Conservation (phyloP, 352 stramenopile genomes). For the Aphanomyces euteiches region DNA sequence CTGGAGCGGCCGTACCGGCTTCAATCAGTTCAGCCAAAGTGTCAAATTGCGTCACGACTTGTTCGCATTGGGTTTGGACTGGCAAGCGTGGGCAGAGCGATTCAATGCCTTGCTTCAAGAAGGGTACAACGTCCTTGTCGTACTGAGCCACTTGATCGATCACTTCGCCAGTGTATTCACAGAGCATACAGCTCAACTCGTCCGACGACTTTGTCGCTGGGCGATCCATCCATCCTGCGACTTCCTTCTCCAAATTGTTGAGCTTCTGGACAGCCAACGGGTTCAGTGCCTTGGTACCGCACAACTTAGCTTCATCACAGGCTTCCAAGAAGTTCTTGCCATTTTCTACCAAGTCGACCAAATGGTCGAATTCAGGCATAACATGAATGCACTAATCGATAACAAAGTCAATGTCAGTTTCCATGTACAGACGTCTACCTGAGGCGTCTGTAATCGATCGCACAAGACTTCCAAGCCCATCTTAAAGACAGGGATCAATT, state of each 20-base stretch:
- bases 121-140: slow-evolving; percentile 14
- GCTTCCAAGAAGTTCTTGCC: slow-evolving; percentile 19
- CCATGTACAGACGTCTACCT: neutral
- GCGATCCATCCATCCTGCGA: neutral
- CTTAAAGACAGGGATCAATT: slow-evolving; percentile 3
- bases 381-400: neutral
- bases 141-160: slow-evolving; percentile 2
- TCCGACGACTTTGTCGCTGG: neutral
- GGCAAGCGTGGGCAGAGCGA: slow-evolving; percentile 15
- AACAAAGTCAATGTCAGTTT: neutral
- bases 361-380: slow-evolving; percentile 1
- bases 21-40: slow-evolving; percentile 17
- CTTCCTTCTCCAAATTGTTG: neutral
- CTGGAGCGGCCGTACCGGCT: neutral
- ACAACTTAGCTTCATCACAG: slow-evolving; percentile 17
- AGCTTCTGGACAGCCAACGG: neutral
- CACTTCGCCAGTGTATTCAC: slow-evolving; percentile 8
- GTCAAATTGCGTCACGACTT: slow-evolving; percentile 25
- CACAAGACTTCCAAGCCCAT: slow-evolving; percentile 20
- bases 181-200: slow-evolving; percentile 13
- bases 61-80: slow-evolving; percentile 17
- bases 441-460: slow-evolving; percentile 3
- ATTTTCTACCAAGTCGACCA: slow-evolving; percentile 10
- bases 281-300: neutral
- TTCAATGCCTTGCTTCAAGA: slow-evolving; percentile 27